Evolutionary conservation across 163 green algal species (phyloP).

Genomic region (Smithsoniella earleae): DNA sequence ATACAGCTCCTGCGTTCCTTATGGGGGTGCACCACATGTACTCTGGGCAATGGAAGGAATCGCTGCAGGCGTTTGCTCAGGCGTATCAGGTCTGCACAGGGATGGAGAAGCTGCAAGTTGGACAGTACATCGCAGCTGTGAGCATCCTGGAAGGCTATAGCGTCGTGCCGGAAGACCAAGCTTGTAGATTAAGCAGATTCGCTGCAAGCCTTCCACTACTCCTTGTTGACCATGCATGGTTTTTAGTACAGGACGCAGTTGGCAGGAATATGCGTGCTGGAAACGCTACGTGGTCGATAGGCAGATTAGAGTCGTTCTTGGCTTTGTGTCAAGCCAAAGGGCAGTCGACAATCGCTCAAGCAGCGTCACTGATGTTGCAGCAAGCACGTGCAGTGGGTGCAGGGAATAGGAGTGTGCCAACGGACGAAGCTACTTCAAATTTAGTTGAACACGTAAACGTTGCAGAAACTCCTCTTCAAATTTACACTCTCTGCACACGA

Average conservation of each 20-base stretch:
- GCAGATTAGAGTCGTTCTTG: conserved; percentile 3
- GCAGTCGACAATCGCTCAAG: neutral
- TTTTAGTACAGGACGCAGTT: conserved; percentile 1
- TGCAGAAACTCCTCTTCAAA: neutral
- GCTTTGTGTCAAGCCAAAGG: neutral
- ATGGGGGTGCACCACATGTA: conserved; percentile 25
- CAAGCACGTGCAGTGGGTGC: neutral
- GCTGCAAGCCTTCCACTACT: conserved; percentile 13
- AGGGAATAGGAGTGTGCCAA: conserved; percentile 6
- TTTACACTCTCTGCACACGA: neutral
- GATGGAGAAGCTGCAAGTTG: conserved; percentile 18
- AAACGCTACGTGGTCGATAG: neutral
- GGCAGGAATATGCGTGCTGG: conserved; percentile 17
- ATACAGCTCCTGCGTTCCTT: conserved; percentile 7
- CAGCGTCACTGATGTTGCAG: neutral
- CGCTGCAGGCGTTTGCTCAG: conserved; percentile 22
- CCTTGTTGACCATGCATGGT: conserved; percentile 9
- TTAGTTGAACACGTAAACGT: conserved; percentile 3
- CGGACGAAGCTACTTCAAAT: neutral
- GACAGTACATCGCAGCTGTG: conserved; percentile 22
- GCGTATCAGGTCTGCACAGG: neutral
- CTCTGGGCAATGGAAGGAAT: neutral
- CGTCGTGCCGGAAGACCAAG: neutral
- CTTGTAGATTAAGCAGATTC: neutral
- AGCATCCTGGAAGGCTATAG: neutral